These are phyloP conservation scores for Suillus clintonianus DNA, from an alignment of 768 basidiomycete genomes.

Conservation along the genomic window DNA sequence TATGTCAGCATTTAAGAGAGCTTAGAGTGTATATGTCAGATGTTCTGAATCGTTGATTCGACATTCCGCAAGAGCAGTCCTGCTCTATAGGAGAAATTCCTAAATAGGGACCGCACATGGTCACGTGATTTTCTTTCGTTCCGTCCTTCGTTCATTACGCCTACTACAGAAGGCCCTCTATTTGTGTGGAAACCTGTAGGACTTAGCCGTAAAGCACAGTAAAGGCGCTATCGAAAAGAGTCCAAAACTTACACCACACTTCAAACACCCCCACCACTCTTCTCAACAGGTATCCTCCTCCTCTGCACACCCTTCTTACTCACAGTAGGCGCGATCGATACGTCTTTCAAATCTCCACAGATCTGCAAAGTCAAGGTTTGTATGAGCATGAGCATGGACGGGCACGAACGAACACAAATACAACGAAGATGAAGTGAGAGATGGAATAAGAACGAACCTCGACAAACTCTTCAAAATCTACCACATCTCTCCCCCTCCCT, in stretches of 20 bases:
- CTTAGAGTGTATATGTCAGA: too few species aligned
- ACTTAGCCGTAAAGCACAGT: not conserved
- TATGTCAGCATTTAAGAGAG: too few species aligned
- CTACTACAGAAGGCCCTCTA: not conserved
- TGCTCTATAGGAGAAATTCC: too few species aligned
- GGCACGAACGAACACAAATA: not conserved
- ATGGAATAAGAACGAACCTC: constrained; percentile 58
- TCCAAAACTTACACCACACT: too few species aligned
- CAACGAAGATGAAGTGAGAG: not conserved
- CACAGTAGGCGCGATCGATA: constrained; percentile 46
- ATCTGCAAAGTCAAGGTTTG: constrained; percentile 43
- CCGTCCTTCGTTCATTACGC: too few species aligned
- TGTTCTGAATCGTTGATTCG: too few species aligned
- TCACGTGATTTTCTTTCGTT: not conserved
- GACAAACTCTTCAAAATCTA: constrained; percentile 86
- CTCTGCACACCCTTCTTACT: constrained; percentile 35
- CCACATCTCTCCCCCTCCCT: constrained; percentile 34
- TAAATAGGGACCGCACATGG: too few species aligned
- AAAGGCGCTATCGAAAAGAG: not conserved
- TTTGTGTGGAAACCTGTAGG: not conserved
- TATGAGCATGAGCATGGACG: not conserved
- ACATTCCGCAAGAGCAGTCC: too few species aligned
- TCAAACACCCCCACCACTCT: constrained; percentile 33
- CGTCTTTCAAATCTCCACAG: constrained; percentile 73
- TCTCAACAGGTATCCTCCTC: constrained; percentile 49